phyloP scores from a whole-genome alignment of 73 alveolate species.

The Paramecium sonneborni region DNA sequence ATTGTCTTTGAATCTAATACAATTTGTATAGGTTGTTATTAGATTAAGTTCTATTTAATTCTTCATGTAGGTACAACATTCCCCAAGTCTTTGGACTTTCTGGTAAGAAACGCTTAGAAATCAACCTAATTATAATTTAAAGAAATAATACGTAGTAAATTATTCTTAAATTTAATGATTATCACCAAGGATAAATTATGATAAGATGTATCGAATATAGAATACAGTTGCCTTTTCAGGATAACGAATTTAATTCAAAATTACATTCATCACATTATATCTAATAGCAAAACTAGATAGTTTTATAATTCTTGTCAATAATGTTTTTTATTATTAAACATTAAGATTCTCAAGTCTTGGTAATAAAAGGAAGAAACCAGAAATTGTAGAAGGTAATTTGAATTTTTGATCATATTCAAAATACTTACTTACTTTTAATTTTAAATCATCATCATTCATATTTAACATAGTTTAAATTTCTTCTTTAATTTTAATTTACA shows the following conservation, averaged over 20 bases:
- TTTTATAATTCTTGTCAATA: background rate
- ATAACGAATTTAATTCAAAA: conserved; percentile 31
- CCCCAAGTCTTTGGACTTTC: conserved; percentile 55
- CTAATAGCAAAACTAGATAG: background rate
- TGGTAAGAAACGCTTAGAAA: background rate
- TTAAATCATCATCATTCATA: conserved; percentile 13
- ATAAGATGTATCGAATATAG: background rate
- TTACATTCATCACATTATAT: background rate
- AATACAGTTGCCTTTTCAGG: conserved; percentile 51
- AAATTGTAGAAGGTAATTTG: background rate
- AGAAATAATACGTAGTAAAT: background rate
- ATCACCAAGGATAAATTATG: background rate
- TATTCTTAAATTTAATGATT: background rate
- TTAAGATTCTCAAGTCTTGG: background rate
- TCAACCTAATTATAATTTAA: background rate
- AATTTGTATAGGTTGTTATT: background rate
- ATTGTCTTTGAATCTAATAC: background rate
- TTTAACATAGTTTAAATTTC: background rate
- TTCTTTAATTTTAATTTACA: background rate
- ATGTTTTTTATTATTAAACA: background rate
- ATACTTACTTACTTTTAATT: background rate
- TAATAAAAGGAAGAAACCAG: conserved; percentile 36
- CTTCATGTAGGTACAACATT: conserved; percentile 27
- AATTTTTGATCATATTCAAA: conserved; percentile 24
- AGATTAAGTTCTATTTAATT: background rate